Conservation (phyloP, 1,284 basidiomycete genomes). For the Neonothopanus nambi region DNA sequence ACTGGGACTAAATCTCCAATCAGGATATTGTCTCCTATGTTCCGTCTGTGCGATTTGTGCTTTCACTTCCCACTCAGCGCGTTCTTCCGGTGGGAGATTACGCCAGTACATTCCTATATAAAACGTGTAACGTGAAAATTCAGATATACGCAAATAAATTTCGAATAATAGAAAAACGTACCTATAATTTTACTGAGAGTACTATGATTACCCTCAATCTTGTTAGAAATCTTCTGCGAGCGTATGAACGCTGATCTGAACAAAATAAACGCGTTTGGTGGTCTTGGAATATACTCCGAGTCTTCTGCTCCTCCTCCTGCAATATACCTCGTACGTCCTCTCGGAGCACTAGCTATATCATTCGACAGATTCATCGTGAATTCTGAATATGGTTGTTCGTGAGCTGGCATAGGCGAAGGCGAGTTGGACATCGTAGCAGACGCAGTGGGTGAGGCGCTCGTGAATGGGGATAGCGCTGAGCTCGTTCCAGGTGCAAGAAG, state of each 20-base stretch:
- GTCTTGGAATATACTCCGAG: conserved; percentile 72
- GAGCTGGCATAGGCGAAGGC: too few species aligned
- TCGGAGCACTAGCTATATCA: too few species aligned
- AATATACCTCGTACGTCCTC: too few species aligned
- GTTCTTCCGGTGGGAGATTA: conserved; percentile 57
- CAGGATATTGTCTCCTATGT: conserved; percentile 74
- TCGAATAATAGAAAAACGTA: conserved; percentile 24
- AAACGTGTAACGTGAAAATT: too few species aligned
- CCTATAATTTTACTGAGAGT: conserved; percentile 66
- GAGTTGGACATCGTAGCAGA: too few species aligned
- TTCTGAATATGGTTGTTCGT: too few species aligned
- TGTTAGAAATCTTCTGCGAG: conserved; percentile 71
- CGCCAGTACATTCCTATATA: conserved; percentile 69
- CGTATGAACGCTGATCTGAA: conserved; percentile 89
- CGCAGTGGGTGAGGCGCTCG: too few species aligned
- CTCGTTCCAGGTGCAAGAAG: too few species aligned
- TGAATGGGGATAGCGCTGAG: too few species aligned
- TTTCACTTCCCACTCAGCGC: conserved; percentile 73
- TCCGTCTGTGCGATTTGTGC: conserved; percentile 75
- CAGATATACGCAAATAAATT: conserved; percentile 16
- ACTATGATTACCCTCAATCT: conserved; percentile 79
- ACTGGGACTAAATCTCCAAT: conserved; percentile 73
- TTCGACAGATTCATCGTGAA: too few species aligned
- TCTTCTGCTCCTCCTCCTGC: too few species aligned
- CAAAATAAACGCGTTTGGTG: conserved; percentile 94